phyloP scores from a whole-genome alignment of 2,329 filamentous ascomycete genomes.

The Ilyonectria sp. region DNA sequence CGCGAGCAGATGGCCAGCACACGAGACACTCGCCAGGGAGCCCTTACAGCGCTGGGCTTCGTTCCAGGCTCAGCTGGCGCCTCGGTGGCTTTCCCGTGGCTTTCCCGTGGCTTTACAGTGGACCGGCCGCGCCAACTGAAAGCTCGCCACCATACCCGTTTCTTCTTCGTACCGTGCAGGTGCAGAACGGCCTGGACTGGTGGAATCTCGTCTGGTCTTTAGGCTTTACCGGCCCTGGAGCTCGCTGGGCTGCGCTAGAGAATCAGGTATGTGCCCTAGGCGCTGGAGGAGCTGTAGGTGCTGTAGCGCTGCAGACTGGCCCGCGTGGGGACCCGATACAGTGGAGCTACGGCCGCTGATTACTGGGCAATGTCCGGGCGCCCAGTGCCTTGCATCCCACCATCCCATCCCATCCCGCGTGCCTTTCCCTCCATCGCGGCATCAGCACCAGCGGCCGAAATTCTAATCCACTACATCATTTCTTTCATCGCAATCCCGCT shows the following conservation, averaged over 20 bases:
- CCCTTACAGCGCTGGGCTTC: neutral
- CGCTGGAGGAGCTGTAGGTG: neutral
- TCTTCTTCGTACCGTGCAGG: neutral
- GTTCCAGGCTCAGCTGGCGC: neutral
- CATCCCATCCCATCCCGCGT: neutral
- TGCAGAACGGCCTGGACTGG: neutral
- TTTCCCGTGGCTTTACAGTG: neutral
- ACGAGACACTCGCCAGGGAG: neutral
- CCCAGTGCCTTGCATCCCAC: neutral
- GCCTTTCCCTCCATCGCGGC: neutral
- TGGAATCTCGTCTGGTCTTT: neutral
- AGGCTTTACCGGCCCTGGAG: neutral
- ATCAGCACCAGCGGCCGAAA: neutral
- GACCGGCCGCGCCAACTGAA: neutral
- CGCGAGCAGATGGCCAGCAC: neutral
- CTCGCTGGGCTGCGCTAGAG: constrained; percentile 15
- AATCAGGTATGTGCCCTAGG: neutral
- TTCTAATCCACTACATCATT: constrained; percentile 4
- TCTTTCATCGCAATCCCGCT: constrained; percentile 4
- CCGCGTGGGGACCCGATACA: constrained; percentile 14
- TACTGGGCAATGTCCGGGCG: neutral
- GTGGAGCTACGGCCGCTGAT: constrained; percentile 9
- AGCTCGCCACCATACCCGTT: neutral
- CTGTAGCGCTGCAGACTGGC: constrained; percentile 10
- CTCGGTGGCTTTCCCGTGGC: neutral